Percentiles rank a stretch among this genome's conserved stretches.
Conservation (phyloP, 805 yeast species). For the Zygosaccharomyces pseudorouxii region DNA sequence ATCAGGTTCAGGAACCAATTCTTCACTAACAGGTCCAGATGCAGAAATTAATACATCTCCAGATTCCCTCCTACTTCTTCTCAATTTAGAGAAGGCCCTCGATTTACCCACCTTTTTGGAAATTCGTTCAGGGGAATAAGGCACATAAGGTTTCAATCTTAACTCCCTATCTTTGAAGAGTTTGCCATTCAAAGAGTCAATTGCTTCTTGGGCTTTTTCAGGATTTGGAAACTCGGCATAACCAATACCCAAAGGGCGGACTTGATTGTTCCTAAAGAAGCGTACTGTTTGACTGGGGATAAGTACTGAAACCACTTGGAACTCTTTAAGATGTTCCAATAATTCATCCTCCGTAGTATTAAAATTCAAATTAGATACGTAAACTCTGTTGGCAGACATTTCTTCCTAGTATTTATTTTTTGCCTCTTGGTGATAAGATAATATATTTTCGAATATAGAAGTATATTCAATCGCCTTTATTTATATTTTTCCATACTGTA, state of each 20-base stretch:
- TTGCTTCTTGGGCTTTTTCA: conserved; percentile 60
- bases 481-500: neutral
- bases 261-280: conserved; percentile 39
- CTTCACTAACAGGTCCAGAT: neutral
- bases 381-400: conserved; percentile 37
- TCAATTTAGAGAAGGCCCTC: conserved; percentile 14
- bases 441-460: neutral
- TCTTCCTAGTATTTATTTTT: neutral
- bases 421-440: neutral
- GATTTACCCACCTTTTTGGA: conserved; percentile 17
- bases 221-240: conserved; percentile 72
- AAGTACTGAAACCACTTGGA: conserved; percentile 42
- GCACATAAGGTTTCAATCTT: conserved; percentile 40
- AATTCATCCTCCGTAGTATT: conserved; percentile 52
- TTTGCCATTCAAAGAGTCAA: conserved; percentile 59
- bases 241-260: conserved; percentile 61
- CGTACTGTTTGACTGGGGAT: conserved; percentile 53
- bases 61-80: conserved; percentile 4
- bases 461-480: neutral
- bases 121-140: conserved; percentile 34
- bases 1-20: neutral
- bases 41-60: conserved; percentile 2
- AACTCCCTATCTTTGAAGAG: conserved; percentile 44
- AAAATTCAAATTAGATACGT: conserved; percentile 51
- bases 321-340: conserved; percentile 40